These are phyloP conservation scores for Seminavis robusta DNA, from an alignment of 108 stramenopile genomes.

Conservation along the genomic window DNA sequence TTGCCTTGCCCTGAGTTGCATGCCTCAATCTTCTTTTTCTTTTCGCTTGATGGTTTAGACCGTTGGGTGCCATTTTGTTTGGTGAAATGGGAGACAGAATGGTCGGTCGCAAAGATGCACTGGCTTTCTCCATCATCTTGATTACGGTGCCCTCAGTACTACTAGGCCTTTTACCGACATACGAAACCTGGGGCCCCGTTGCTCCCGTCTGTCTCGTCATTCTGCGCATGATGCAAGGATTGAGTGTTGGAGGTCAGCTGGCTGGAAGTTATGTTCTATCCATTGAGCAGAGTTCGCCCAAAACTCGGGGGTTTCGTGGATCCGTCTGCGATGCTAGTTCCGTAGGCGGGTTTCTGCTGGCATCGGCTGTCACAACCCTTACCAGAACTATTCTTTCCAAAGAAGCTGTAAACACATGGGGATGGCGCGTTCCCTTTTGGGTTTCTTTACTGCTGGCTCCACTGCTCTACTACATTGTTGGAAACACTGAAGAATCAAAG, in stretches of 20 bases:
- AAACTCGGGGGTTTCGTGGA: constrained; percentile 57
- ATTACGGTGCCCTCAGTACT: constrained; percentile 77
- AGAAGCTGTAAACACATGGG: constrained; percentile 64
- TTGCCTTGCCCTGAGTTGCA: constrained; percentile 19
- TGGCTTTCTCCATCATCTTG: constrained; percentile 62
- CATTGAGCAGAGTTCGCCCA: constrained; percentile 55
- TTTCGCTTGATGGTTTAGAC: constrained; percentile 7
- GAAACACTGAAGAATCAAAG: constrained; percentile 57
- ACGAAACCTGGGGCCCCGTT: constrained; percentile 48
- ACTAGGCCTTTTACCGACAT: constrained; percentile 85
- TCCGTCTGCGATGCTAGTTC: constrained; percentile 67
- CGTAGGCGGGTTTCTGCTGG: constrained; percentile 65
- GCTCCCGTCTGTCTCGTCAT: constrained; percentile 64
- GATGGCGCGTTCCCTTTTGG: constrained; percentile 76
- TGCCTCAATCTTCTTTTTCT: constrained; percentile 1
- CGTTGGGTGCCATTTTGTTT: constrained; percentile 59
- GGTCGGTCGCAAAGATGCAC: constrained; percentile 61
- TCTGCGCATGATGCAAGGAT: constrained; percentile 79
- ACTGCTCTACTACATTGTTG: constrained; percentile 44
- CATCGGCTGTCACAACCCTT: constrained; percentile 51
- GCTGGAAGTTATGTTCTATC: constrained; percentile 65
- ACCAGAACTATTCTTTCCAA: constrained; percentile 50
- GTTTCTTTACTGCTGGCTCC: constrained; percentile 60
- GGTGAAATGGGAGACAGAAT: constrained; percentile 68
- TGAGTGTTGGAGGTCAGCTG: constrained; percentile 85